Conservation (phyloP, 345 rosid species). For the Turritis glabra region DNA sequence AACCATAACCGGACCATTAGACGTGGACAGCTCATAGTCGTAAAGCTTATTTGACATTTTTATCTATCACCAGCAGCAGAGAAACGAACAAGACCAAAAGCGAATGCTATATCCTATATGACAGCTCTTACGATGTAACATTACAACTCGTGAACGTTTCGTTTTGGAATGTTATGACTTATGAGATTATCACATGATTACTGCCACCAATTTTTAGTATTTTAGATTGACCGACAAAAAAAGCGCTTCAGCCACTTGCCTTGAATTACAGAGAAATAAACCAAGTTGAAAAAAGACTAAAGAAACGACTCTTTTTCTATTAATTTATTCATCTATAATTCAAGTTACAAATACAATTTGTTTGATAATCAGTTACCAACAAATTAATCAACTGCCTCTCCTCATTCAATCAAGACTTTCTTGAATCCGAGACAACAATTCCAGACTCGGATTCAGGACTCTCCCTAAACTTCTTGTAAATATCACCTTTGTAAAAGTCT, state of each 20-base stretch:
- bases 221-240: slow-evolving; percentile 18
- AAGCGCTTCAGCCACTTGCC: neutral
- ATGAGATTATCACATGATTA: slow-evolving; percentile 26
- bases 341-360: neutral
- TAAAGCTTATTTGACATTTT: too few relatives aligned
- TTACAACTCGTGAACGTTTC: slow-evolving; percentile 20
- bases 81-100: too few relatives aligned
- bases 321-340: slow-evolving; percentile 10
- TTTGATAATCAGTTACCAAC: neutral
- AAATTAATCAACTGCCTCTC: slow-evolving; percentile 1
- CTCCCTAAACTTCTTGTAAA: slow-evolving; percentile 76
- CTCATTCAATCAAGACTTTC: slow-evolving; percentile 18
- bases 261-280: neutral
- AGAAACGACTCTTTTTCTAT: neutral
- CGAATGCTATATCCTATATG: too few relatives aligned
- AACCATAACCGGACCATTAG: too few relatives aligned
- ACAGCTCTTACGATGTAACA: slow-evolving; percentile 20
- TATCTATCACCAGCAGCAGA: too few relatives aligned
- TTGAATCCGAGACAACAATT: slow-evolving; percentile 3
- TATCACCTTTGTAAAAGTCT: slow-evolving; percentile 73
- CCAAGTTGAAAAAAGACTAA: neutral
- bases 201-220: neutral
- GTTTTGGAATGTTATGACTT: slow-evolving; percentile 9
- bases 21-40: too few relatives aligned
- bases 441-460: slow-evolving; percentile 27